phyloP scores from a whole-genome alignment of 805 yeast genomes.

The Kluyveromyces siamensis region DNA sequence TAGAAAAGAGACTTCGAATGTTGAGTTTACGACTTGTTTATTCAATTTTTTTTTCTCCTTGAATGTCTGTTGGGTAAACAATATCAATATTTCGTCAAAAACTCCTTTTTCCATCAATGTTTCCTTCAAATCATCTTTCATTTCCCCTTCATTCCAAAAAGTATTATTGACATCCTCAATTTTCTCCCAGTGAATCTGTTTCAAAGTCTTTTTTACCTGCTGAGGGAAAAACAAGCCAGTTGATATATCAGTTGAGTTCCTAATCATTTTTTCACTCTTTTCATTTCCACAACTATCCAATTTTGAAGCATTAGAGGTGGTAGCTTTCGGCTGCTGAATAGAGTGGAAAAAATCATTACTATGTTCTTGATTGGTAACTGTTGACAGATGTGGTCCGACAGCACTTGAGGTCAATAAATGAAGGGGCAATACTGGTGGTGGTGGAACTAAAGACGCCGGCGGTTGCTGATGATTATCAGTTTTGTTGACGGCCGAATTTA shows the following conservation, averaged over 20 bases:
- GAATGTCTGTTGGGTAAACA: slow-evolving; percentile 43
- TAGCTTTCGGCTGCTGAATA: not conserved
- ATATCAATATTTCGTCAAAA: slow-evolving; percentile 51
- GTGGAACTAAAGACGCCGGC: not conserved
- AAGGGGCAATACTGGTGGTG: not conserved
- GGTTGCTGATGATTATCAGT: not conserved
- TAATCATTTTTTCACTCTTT: slow-evolving; percentile 2
- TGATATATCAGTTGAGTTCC: slow-evolving; percentile 1
- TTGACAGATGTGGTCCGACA: not conserved
- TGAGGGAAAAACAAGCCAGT: slow-evolving; percentile 22
- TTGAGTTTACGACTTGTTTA: slow-evolving; percentile 14
- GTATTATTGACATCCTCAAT: slow-evolving; percentile 50
- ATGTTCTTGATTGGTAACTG: not conserved
- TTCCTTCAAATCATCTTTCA: slow-evolving; percentile 35
- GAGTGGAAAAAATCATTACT: not conserved
- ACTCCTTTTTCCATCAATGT: slow-evolving; percentile 52
- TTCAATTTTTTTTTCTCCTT: slow-evolving; percentile 27
- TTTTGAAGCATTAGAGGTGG: not conserved
- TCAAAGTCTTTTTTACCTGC: slow-evolving; percentile 50
- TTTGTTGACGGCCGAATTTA: not conserved
- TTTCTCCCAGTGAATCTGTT: slow-evolving; percentile 80
- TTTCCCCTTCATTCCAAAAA: slow-evolving; percentile 46
- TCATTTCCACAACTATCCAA: not conserved
- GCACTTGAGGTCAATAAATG: not conserved
- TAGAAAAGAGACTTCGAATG: slow-evolving; percentile 44